phyloP scores from a whole-genome alignment of 768 basidiomycete genomes.

The Boletus coccyginus region DNA sequence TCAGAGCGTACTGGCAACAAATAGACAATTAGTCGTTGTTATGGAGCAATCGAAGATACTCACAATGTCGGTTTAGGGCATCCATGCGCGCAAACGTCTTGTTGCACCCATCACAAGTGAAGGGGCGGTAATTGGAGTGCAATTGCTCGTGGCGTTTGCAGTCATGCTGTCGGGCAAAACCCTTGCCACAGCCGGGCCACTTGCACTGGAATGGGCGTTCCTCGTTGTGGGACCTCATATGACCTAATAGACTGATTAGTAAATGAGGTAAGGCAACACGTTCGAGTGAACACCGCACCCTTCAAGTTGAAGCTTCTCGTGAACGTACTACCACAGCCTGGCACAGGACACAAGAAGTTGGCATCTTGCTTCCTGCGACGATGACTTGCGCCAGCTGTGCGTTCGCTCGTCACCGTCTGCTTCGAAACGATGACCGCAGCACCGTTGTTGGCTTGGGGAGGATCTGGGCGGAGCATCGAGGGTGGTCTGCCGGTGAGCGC shows the following conservation, averaged over 20 bases:
- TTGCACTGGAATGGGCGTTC: slow-evolving; percentile 94
- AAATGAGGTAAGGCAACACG: slow-evolving; percentile 9
- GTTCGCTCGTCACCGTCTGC: slow-evolving; percentile 86
- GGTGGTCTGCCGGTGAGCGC: slow-evolving; percentile 22
- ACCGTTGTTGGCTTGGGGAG: neutral
- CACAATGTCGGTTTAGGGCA: slow-evolving; percentile 89
- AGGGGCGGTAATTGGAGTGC: slow-evolving; percentile 89
- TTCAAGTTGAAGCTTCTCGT: slow-evolving; percentile 93
- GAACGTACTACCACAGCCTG: slow-evolving; percentile 83
- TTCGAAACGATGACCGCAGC: slow-evolving; percentile 44
- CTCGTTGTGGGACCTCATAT: slow-evolving; percentile 91
- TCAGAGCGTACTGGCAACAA: slow-evolving; percentile 64
- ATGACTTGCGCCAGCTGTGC: slow-evolving; percentile 85
- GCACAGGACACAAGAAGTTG: slow-evolving; percentile 78
- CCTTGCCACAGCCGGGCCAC: slow-evolving; percentile 93
- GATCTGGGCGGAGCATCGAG: slow-evolving; percentile 25
- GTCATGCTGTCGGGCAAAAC: slow-evolving; percentile 92
- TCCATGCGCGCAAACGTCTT: slow-evolving; percentile 96
- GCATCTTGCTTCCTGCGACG: slow-evolving; percentile 87
- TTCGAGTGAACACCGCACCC: slow-evolving; percentile 43
- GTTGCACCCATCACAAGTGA: slow-evolving; percentile 88
- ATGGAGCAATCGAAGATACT: slow-evolving; percentile 34
- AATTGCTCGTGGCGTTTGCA: slow-evolving; percentile 96
- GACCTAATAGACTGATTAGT: slow-evolving; percentile 48
- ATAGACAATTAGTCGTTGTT: neutral